Base-by-base conservation (phyloP, 2,329 filamentous ascomycete species). In the Ascochyta rabiei region DNA sequence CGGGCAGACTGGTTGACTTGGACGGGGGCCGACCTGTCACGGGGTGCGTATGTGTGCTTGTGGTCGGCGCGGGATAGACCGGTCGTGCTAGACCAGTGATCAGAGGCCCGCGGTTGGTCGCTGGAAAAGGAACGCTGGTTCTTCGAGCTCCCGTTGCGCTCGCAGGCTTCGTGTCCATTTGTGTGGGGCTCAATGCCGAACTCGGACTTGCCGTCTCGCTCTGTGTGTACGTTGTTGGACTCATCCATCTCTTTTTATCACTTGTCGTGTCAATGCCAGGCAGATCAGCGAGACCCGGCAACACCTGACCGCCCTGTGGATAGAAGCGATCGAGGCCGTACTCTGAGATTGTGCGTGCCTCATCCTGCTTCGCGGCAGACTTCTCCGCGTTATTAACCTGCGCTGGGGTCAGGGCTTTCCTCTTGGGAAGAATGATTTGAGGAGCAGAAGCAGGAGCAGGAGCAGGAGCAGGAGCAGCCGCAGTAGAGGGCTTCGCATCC, bases 381-480 rank as follows among this genome's bases (percentile, higher is more conserved):
- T 62, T 66, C 47, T 66, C 72, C 57, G 66, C 72, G 52, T 75
- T 75, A 59, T 72, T 67, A 68, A 75, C 70, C 74, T 77, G 75
- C 69, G 72, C 73, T 62, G 70, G 60, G 59, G 75, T 77, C 73
- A 79, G 70, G 66, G 75, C 71, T 71, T 77, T 79, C 59, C 76
- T 74, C 59, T 79, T 78, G 28, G 77, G 76, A 54, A 78, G 67
- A 59, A 73, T 63, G 53, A 77, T 65, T 63, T 68, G 66, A 69
- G 74, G 66, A 68, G 68, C 63, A 65, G 39, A 23, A 48, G 50
- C 44, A 67, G 73, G 63, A 66, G 67, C 62, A 65, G 51, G 40
- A 28, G 26, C 28, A 69, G 74, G 66, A 67, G 68, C 62, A 64
- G 39, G 30, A 55, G 52, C 52, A 69, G 73, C 66, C 67, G 66